These are phyloP conservation scores for Jatropha multifida DNA, from an alignment of 441 rosid species.

Conservation along the genomic window DNA sequence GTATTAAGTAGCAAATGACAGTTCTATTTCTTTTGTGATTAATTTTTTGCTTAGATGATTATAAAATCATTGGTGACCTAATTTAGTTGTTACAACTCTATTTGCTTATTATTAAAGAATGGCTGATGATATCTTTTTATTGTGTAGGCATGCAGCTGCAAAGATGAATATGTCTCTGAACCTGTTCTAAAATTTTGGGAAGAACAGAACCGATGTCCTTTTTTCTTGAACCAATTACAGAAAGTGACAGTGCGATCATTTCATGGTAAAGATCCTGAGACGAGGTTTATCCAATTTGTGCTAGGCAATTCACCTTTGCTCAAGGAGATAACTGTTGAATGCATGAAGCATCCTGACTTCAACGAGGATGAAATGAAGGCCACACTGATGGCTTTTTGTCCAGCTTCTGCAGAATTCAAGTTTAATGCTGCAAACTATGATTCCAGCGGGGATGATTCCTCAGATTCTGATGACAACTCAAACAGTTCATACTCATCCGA, in stretches of 20 bases:
- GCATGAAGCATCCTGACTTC: neutral
- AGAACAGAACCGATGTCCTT: slow-evolving; percentile 6
- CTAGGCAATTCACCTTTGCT: slow-evolving; percentile 15
- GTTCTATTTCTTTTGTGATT: neutral
- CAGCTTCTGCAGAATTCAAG: neutral
- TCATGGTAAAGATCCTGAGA: slow-evolving; percentile 15
- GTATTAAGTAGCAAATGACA: neutral
- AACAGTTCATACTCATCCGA: slow-evolving; percentile 18
- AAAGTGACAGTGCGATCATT: slow-evolving; percentile 18
- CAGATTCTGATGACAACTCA: slow-evolving; percentile 21
- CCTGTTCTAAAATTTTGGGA: slow-evolving; percentile 22
- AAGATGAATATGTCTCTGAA: neutral
- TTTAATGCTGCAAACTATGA: neutral
- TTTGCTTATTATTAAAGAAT: too few species aligned
- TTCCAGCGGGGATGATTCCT: slow-evolving; percentile 8
- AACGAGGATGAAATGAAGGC: neutral
- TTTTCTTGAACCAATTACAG: slow-evolving; percentile 12
- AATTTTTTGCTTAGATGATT: neutral
- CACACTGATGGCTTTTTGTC: neutral
- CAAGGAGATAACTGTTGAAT: slow-evolving; percentile 14
- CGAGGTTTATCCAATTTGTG: slow-evolving; percentile 18
- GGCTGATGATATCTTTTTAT: neutral
- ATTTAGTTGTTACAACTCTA: neutral
- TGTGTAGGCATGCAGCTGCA: slow-evolving; percentile 18
- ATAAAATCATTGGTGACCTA: neutral